phyloP scores from a whole-genome alignment of 129 eudicot genomes.

The Centrapalus pauciflorus region DNA sequence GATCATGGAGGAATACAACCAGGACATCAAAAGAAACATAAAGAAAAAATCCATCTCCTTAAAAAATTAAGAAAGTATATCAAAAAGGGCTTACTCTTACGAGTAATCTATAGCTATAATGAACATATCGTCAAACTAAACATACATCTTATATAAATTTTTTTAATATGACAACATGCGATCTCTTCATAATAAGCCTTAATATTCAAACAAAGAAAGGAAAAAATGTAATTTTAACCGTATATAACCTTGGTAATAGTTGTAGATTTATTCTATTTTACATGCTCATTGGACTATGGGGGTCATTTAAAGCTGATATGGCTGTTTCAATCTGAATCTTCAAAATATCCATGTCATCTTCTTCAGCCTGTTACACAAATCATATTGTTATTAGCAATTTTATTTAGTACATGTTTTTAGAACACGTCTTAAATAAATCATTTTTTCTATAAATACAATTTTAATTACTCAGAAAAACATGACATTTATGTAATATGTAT shows the following conservation, averaged over 20 bases:
- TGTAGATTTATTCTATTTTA: background rate
- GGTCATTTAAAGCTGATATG: slow-evolving; percentile 35
- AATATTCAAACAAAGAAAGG: background rate
- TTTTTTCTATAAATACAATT: too few relatives aligned
- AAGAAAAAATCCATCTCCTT: background rate
- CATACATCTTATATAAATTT: slow-evolving; percentile 1
- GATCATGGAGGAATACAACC: too few relatives aligned
- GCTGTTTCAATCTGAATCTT: slow-evolving; percentile 47
- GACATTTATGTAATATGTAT: too few relatives aligned
- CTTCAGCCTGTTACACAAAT: slow-evolving; percentile 33
- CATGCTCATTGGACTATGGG: slow-evolving; percentile 25
- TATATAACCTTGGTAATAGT: background rate
- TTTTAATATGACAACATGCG: background rate
- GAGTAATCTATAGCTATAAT: background rate
- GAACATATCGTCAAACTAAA: background rate
- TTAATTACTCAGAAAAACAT: too few relatives aligned
- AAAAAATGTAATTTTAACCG: too few relatives aligned
- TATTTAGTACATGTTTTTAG: too few relatives aligned
- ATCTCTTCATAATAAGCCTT: background rate
- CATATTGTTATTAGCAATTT: background rate
- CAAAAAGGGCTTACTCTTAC: too few relatives aligned
- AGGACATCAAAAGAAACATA: background rate
- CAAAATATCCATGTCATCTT: slow-evolving; percentile 24
- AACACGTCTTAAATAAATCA: too few relatives aligned
- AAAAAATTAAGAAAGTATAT: too few relatives aligned